Evolutionary conservation across 2,329 filamentous ascomycete genomes (phyloP).

Genomic region (Arthroderma sp.): DNA sequence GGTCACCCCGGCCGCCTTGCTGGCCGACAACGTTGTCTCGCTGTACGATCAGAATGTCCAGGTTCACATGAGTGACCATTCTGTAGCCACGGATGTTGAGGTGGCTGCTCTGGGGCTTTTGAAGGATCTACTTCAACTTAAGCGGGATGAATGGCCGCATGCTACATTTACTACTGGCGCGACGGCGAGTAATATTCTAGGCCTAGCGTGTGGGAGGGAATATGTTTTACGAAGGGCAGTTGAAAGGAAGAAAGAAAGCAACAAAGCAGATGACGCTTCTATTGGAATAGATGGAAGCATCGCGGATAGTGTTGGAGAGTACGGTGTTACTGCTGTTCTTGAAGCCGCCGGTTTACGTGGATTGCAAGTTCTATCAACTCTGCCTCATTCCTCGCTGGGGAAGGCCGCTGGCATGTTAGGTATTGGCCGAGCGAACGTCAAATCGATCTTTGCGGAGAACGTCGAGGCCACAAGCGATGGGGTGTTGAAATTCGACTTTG

Average conservation of each 20-base stretch:
- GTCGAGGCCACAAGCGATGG: slow-evolving; percentile 33
- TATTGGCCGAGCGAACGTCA: slow-evolving; percentile 56
- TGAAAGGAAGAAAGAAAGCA: slow-evolving; percentile 18
- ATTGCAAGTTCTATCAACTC: slow-evolving; percentile 66
- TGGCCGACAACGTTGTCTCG: slow-evolving; percentile 74
- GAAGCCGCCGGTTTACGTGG: slow-evolving; percentile 48
- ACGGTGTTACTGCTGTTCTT: slow-evolving; percentile 58
- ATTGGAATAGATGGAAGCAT: background rate
- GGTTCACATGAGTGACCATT: slow-evolving; percentile 67
- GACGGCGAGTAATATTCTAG: slow-evolving; percentile 52
- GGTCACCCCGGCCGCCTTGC: slow-evolving; percentile 60
- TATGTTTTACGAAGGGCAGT: slow-evolving; percentile 32
- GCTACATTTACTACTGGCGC: slow-evolving; percentile 67
- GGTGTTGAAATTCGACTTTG: slow-evolving; percentile 59
- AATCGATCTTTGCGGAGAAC: slow-evolving; percentile 36
- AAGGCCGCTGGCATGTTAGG: slow-evolving; percentile 78
- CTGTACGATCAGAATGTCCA: slow-evolving; percentile 71
- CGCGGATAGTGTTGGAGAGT: slow-evolving; percentile 45
- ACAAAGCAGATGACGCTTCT: slow-evolving; percentile 11
- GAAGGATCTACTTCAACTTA: slow-evolving; percentile 51
- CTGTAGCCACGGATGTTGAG: slow-evolving; percentile 64
- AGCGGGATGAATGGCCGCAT: slow-evolving; percentile 49
- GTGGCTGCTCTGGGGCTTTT: slow-evolving; percentile 58
- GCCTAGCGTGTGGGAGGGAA: slow-evolving; percentile 59
- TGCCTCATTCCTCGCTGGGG: slow-evolving; percentile 68